Evolutionary conservation across 2,329 filamentous ascomycete species (phyloP), one percentile per base, ranked within the genome.

Genomic region (Curvularia spicifera): DNA sequence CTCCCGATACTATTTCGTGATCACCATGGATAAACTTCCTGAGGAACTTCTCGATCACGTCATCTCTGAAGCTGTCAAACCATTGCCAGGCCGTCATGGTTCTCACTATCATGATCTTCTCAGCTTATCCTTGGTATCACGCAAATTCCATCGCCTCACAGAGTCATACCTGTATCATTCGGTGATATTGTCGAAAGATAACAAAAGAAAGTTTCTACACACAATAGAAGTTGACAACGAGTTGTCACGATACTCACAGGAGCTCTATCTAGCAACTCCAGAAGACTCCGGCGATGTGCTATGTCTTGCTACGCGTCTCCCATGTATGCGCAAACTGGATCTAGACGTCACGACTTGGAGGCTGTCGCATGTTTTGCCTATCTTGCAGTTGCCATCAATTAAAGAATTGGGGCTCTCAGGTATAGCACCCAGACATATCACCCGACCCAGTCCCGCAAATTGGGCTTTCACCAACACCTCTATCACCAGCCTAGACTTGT

Each of bases 41-140:
- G 56, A 61, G 43, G 59, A 61, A 44, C 24, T 61, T 31, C 45
- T 61, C 20, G 59, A 59, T 24, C 49, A 61, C 13, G 53, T 61
- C 24, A 53, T 61, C 13, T 48, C 24, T 6, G 48, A 59, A 9
- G 45, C 53, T 22, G 20, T 18, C n/a, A 48, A 28, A 5, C 50
- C 58, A 43, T 45, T 57, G 31, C 46, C 54, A 22, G 40, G 37
- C 33, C 46, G 54, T 15, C 51, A 46, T 35, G n/a, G 13, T 20
- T 12, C 9, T 33, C 2, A 15, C 35, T 56, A 56, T 37, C 6
- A 33, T 22, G 42, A 52, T 46, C 53, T 61, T 15, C 29, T 59
- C 31, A 53, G n/a, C 24, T 5, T 61, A 39, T 59, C 50, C 8
- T 26, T 51, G 45, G 56, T 61, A n/a, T 61, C 56, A 20, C 56